phyloP scores from a whole-genome alignment of 306 rosid species.

The Fragaria nilgerrensis region DNA sequence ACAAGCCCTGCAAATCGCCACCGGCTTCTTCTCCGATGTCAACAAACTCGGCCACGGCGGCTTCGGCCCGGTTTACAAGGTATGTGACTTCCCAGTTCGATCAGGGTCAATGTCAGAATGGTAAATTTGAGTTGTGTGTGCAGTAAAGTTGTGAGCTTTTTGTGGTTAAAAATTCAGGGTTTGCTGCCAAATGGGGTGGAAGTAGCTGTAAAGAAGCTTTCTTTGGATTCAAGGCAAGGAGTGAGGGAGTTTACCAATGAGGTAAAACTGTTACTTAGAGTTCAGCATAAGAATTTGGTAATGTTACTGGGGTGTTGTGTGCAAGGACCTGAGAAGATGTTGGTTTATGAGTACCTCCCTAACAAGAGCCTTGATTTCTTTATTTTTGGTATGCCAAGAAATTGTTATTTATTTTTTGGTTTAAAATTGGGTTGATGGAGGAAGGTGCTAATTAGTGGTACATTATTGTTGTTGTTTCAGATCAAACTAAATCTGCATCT shows the following conservation, averaged over 20 bases:
- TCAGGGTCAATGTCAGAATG: neutral
- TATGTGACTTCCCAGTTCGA: neutral
- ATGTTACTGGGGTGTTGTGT: conserved; percentile 72
- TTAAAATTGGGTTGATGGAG: neutral
- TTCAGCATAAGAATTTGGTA: conserved; percentile 86
- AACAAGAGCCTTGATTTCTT: conserved; percentile 86
- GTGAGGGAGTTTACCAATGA: conserved; percentile 78
- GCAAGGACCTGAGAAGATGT: conserved; percentile 96
- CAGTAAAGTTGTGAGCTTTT: neutral
- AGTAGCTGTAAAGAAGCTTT: conserved; percentile 86
- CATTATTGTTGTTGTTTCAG: conserved; percentile 37
- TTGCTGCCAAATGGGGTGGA: conserved; percentile 84
- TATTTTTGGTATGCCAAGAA: conserved; percentile 53
- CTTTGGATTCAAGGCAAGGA: conserved; percentile 78
- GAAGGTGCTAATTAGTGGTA: neutral
- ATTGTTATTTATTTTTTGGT: neutral
- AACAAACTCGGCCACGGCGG: conserved; percentile 92
- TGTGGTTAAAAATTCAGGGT: conserved; percentile 41
- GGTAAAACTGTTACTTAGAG: conserved; percentile 62
- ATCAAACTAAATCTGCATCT: conserved; percentile 51
- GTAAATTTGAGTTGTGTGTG: neutral
- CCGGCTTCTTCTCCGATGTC: conserved; percentile 63
- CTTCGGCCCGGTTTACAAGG: conserved; percentile 94
- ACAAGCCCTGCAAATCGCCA: conserved; percentile 63
- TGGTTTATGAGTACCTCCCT: conserved; percentile 81